A percentile compares a stretch with the other conserved stretches of the same genome.
phyloP scores from a whole-genome alignment of 2,329 filamentous ascomycete species.

The Alternaria gansuensis region DNA sequence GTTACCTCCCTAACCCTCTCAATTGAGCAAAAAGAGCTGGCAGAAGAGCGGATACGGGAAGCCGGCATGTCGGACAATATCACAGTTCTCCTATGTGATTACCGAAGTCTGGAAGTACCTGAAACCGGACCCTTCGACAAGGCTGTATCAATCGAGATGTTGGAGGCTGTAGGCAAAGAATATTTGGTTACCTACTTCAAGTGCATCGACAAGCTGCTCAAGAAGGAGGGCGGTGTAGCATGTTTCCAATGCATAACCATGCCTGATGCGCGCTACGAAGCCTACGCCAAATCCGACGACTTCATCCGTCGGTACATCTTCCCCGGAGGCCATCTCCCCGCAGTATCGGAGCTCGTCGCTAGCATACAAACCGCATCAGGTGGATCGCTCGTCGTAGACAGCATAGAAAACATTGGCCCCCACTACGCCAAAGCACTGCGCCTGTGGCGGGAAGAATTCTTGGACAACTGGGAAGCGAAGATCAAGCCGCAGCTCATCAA shows the following conservation, averaged over 20 bases:
- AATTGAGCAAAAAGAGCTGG: conserved; percentile 72
- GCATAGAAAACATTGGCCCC: conserved; percentile 75
- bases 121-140: conserved; percentile 68
- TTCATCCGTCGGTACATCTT: conserved; percentile 83
- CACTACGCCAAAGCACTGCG: conserved; percentile 76
- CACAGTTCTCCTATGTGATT: conserved; percentile 73
- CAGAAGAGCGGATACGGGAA: conserved; percentile 69
- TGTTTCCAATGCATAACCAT: conserved; percentile 82
- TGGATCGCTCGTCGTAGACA: conserved; percentile 71
- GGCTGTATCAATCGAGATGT: conserved; percentile 79
- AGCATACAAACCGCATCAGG: conserved; percentile 68
- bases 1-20: conserved; percentile 75
- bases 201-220: conserved; percentile 70
- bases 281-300: conserved; percentile 72
- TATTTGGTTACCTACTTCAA: conserved; percentile 74
- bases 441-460: conserved; percentile 73
- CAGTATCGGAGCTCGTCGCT: conserved; percentile 72
- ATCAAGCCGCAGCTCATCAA: conserved; percentile 68
- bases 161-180: conserved; percentile 75
- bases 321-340: conserved; percentile 75
- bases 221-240: conserved; percentile 71
- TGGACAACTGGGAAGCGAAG: conserved; percentile 66
- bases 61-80: conserved; percentile 70
- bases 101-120: conserved; percentile 67
- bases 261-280: conserved; percentile 72